Evolutionary conservation across 2,329 filamentous ascomycete genomes (phyloP).

Genomic region (Simplicillium sp.): DNA sequence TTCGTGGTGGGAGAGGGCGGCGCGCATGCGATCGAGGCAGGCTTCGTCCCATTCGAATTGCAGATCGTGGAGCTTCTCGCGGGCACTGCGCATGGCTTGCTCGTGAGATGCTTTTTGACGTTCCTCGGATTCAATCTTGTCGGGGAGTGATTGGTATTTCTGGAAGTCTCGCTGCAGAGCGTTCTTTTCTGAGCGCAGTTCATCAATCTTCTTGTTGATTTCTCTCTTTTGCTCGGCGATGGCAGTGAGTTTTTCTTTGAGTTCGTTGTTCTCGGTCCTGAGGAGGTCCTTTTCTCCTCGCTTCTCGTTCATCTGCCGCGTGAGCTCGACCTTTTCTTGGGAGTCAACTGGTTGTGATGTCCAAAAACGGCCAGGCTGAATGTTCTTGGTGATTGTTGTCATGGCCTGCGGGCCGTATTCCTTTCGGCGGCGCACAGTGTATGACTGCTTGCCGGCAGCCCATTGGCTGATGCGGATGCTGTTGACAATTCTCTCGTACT

Average conservation of each 20-base stretch:
- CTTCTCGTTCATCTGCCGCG: conserved; percentile 38
- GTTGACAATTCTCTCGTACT: conserved; percentile 56
- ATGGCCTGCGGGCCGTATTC: conserved; percentile 73
- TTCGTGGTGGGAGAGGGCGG: conserved; percentile 43
- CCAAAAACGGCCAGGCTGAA: conserved; percentile 60
- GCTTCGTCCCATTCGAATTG: conserved; percentile 44
- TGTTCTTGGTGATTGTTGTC: conserved; percentile 55
- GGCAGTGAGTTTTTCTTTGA: conserved; percentile 30
- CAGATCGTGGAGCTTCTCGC: conserved; percentile 34
- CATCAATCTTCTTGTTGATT: conserved; percentile 19
- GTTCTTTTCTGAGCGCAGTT: conserved; percentile 53
- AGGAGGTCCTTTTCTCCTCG: conserved; percentile 23
- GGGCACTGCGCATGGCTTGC: conserved; percentile 20
- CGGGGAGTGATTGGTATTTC: conserved; percentile 57
- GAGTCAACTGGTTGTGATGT: conserved; percentile 67
- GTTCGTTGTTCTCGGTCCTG: conserved; percentile 19
- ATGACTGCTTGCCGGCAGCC: conserved; percentile 57
- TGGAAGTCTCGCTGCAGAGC: conserved; percentile 56
- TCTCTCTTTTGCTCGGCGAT: conserved; percentile 30
- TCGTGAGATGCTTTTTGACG: conserved; percentile 19
- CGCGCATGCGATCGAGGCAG: conserved; percentile 45
- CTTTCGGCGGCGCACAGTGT: conserved; percentile 57
- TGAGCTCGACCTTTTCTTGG: conserved; percentile 52
- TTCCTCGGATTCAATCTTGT: conserved; percentile 48
- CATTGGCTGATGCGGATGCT: conserved; percentile 54